These are phyloP conservation scores for Pleodorina starrii DNA, from an alignment of 139 green algal species.

Conservation along the genomic window DNA sequence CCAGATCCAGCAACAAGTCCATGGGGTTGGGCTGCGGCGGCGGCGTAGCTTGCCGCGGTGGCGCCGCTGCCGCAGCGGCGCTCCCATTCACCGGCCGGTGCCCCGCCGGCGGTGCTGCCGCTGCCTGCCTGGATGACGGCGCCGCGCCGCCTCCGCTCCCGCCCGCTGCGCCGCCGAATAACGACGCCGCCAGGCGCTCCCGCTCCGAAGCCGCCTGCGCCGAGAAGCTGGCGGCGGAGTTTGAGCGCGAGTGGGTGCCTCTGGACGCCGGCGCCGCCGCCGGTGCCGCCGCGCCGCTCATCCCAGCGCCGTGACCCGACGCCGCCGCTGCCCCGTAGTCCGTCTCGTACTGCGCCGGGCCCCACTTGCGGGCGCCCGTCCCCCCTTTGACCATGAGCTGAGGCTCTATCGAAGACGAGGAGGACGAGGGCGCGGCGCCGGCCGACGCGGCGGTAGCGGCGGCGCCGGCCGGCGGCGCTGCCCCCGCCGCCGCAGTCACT, in stretches of 20 bases:
- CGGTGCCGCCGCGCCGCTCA: not conserved
- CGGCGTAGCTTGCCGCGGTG: not conserved
- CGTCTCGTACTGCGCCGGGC: slow-evolving; percentile 29
- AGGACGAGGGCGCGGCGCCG: not conserved
- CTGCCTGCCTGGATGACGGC: not conserved
- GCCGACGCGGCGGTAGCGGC: not conserved
- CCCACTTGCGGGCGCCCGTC: slow-evolving; percentile 16
- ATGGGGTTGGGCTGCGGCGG: not conserved
- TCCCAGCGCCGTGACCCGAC: not conserved
- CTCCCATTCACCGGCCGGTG: not conserved
- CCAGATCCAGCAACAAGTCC: slow-evolving; percentile 61
- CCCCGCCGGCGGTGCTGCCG: not conserved
- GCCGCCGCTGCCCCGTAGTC: not conserved
- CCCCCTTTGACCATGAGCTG: slow-evolving; percentile 24
- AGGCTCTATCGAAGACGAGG: not conserved
- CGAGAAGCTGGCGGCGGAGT: not conserved
- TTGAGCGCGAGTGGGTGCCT: not conserved
- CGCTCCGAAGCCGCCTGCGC: slow-evolving; percentile 33
- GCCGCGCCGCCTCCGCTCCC: not conserved
- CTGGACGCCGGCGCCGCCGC: not conserved
- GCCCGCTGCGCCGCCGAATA: slow-evolving; percentile 72
- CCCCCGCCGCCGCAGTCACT: not conserved
- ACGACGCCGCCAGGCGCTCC: slow-evolving; percentile 63
- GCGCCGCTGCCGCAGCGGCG: not conserved
- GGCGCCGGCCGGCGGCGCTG: not conserved